Evolutionary conservation across 805 yeast genomes (phyloP).

Genomic region (Metschnikowia noctiluminum): DNA sequence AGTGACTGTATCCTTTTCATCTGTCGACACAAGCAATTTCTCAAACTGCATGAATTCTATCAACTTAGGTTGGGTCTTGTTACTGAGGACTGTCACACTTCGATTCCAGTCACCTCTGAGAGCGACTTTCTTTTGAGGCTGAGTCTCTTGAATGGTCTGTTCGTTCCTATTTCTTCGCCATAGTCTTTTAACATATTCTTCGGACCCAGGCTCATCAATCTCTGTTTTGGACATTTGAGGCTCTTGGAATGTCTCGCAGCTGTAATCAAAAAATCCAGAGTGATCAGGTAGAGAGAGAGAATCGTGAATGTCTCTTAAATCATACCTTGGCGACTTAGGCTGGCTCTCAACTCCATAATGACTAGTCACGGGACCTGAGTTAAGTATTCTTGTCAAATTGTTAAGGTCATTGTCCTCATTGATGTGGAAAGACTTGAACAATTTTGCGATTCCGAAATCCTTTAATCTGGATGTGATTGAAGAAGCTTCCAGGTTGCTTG

Average conservation of each 20-base stretch:
- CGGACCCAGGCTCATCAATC: constrained; percentile 87
- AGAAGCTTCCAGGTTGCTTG: constrained; percentile 24
- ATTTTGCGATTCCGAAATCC: constrained; percentile 31
- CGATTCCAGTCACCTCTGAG: constrained; percentile 83
- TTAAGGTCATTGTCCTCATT: constrained; percentile 40
- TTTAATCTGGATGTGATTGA: constrained; percentile 34
- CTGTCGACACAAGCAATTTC: constrained; percentile 71
- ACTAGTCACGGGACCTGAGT: constrained; percentile 33
- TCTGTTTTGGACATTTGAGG: constrained; percentile 89
- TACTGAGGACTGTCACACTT: constrained; percentile 55
- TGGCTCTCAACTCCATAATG: constrained; percentile 43
- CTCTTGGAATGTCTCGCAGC: constrained; percentile 91
- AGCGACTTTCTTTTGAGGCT: constrained; percentile 81
- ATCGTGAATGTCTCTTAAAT: constrained; percentile 29
- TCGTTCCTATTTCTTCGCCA: constrained; percentile 95
- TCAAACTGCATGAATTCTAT: constrained; percentile 89
- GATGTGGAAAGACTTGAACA: constrained; percentile 37
- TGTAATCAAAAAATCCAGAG: constrained; percentile 68
- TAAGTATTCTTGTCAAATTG: constrained; percentile 34
- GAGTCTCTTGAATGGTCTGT: constrained; percentile 79
- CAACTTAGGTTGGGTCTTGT: constrained; percentile 75
- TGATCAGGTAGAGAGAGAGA: constrained; percentile 49
- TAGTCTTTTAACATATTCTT: constrained; percentile 71
- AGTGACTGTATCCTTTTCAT: constrained; percentile 77
- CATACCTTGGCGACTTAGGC: constrained; percentile 59